A percentile compares a stretch with the other conserved stretches of the same genome.
Conservation (phyloP, 2,329 filamentous ascomycete species). For the Talaromyces sp. region DNA sequence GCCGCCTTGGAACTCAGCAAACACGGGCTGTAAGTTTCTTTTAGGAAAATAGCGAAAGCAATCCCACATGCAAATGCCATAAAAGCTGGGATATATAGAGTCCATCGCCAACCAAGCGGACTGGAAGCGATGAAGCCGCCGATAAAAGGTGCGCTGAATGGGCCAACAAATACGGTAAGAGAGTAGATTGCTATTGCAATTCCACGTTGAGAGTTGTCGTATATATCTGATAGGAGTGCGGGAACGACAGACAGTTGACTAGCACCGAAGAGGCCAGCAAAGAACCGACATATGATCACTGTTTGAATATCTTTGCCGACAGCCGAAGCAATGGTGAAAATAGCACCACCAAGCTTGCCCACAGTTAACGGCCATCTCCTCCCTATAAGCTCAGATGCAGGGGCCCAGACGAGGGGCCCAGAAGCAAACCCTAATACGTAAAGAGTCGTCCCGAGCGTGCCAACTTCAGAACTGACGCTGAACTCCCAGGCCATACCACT, state of each 20-base stretch:
- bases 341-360: constrained; percentile 37
- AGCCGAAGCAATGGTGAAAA: constrained; percentile 46
- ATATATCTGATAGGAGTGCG: constrained; percentile 46
- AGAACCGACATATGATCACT: constrained; percentile 44
- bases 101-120: constrained; percentile 14
- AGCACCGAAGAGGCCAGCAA: constrained; percentile 44
- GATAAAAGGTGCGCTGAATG: constrained; percentile 47
- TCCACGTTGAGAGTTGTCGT: constrained; percentile 39
- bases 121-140: constrained; percentile 50
- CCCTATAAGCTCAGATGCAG: constrained; percentile 58
- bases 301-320: constrained; percentile 38
- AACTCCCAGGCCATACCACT: constrained; percentile 48
- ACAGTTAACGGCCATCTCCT: constrained; percentile 49
- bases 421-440: constrained; percentile 53
- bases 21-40: constrained; percentile 46
- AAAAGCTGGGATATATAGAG: constrained; percentile 28
- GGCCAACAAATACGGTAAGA: constrained; percentile 46
- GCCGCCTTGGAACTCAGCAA: constrained; percentile 47
- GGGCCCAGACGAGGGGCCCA: constrained; percentile 61
- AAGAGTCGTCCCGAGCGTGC: constrained; percentile 45
- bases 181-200: constrained; percentile 43
- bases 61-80: constrained; percentile 38
- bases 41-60: constrained; percentile 24
- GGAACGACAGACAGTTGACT: constrained; percentile 42
- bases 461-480: constrained; percentile 40